Base-by-base conservation (phyloP, 331 rosid genomes). In the Malus hybrid region DNA sequence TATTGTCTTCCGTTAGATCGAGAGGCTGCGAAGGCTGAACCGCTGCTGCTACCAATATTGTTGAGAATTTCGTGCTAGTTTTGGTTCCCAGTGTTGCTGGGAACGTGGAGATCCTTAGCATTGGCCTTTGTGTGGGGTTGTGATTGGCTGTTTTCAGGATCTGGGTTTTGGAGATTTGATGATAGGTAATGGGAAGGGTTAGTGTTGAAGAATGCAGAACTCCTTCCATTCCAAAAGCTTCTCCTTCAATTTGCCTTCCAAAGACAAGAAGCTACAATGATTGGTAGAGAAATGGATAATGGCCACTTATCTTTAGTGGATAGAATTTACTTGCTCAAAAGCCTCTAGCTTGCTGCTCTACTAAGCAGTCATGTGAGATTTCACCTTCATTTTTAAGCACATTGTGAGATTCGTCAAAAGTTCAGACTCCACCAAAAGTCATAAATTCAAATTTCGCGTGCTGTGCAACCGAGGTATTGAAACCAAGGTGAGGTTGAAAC, bases 1-100 rank as follows among this genome's bases (percentile, higher is more conserved):
- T 75, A 77, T 92, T 90, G 78, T 89, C 86, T 77, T 94, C 96
- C 0, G 99, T 92, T 39, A 92, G 87, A 85, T 92, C 93, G 6
- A 94, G 89, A 2, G 96, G 97, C 60, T 86, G 36, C 12, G 87
- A 82, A 74, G 29, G 72, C 2, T 89, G 68, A 77, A 81, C 48
- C 8, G 85, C 66, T 1, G 89, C 85, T 53, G 74, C 82, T 32
- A 72, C 83, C 6, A 66, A 28, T 76, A 87, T 76, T 28, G 29
- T 66, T n/a, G 75, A 10, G 16, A 63, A 14, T 68, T 78, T 81
- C 79, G 32, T 75, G 62, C 79, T 72, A 29, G 74, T 5, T 7
- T 53, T 69, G 48, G 60, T 73, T 50, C n/a, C 63, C 63, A 55
- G 30, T 16, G 19, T 42, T 44, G 34, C 7, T 36, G 66, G 61